These are phyloP conservation scores for Glebionis coronaria DNA, from an alignment of 129 eudicot genomes.

Conservation along the genomic window DNA sequence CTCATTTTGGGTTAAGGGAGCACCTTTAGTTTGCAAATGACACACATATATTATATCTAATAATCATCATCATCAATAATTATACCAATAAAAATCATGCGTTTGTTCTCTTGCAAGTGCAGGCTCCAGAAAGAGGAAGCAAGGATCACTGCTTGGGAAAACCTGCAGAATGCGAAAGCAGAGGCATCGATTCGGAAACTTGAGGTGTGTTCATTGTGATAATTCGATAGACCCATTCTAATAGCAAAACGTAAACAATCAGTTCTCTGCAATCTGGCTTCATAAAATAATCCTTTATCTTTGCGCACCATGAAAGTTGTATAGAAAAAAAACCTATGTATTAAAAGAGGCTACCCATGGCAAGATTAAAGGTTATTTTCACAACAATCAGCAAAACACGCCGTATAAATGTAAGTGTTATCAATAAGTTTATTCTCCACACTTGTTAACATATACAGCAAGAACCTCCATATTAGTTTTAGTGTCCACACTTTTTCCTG, in stretches of 20 bases:
- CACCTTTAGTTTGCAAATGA: slow-evolving; percentile 10
- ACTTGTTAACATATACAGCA: too few relatives aligned
- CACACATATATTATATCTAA: background rate
- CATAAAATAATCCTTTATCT: too few relatives aligned
- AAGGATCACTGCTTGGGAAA: slow-evolving; percentile 93
- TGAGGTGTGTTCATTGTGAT: slow-evolving; percentile 50
- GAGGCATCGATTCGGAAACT: slow-evolving; percentile 83
- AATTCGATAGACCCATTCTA: background rate
- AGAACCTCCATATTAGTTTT: too few relatives aligned
- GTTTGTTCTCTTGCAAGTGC: slow-evolving; percentile 26
- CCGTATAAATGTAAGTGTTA: too few relatives aligned
- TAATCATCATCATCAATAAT: background rate
- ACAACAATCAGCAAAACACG: background rate
- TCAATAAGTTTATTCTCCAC: too few relatives aligned
- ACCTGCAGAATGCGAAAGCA: slow-evolving; percentile 92
- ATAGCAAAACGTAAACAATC: background rate
- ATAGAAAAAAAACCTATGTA: too few relatives aligned
- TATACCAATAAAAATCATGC: slow-evolving; percentile 9
- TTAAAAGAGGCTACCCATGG: too few relatives aligned
- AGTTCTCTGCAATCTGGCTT: too few relatives aligned
- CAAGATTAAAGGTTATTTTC: too few relatives aligned
- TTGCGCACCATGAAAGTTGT: too few relatives aligned
- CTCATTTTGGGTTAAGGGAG: slow-evolving; percentile 21
- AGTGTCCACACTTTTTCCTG: too few relatives aligned
- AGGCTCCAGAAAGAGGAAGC: slow-evolving; percentile 85